Conservation (phyloP, 768 basidiomycete species). For the Leucocoprinus birnbaumii region DNA sequence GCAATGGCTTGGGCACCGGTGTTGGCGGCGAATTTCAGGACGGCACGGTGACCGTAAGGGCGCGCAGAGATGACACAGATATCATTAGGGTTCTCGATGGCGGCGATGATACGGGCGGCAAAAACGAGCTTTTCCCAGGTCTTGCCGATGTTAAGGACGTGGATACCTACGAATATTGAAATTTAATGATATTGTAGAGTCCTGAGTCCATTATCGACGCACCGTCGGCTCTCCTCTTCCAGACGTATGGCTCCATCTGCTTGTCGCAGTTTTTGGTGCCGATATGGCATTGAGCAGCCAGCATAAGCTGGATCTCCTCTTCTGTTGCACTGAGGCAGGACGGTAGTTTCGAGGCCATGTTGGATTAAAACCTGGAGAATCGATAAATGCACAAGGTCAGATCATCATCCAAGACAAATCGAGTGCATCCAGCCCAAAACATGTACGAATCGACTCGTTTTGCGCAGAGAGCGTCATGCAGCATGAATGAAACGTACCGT, state of each 20-base stretch:
- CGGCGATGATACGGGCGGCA: constrained; percentile 95
- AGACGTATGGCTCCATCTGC: constrained; percentile 98
- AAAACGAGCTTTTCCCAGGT: constrained; percentile 99
- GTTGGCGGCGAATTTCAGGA: constrained; percentile 97
- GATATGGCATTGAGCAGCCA: constrained; percentile 95
- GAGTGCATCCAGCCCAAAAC: constrained; percentile 41
- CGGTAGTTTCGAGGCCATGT: constrained; percentile 88
- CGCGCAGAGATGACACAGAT: constrained; percentile 98
- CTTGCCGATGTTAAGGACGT: constrained; percentile 98
- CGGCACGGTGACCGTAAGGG: constrained; percentile 98
- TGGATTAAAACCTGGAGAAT: constrained; percentile 31
- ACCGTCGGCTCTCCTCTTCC: constrained; percentile 96
- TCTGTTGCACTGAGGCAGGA: constrained; percentile 91
- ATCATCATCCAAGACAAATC: constrained; percentile 31
- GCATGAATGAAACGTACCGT: constrained; percentile 36
- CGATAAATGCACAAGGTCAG: constrained; percentile 14
- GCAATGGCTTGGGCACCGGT: constrained; percentile 99
- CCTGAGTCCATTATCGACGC: constrained; percentile 25
- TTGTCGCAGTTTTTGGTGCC: constrained; percentile 99
- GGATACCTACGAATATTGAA: constrained; percentile 64
- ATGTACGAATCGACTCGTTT: constrained; percentile 28
- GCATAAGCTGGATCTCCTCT: constrained; percentile 94
- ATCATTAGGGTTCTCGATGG: constrained; percentile 97
- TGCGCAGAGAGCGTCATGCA: constrained; percentile 18
- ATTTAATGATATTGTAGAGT: background rate